phyloP scores from a whole-genome alignment of 805 yeast species.

The Maudiozyma pseudohumilis region DNA sequence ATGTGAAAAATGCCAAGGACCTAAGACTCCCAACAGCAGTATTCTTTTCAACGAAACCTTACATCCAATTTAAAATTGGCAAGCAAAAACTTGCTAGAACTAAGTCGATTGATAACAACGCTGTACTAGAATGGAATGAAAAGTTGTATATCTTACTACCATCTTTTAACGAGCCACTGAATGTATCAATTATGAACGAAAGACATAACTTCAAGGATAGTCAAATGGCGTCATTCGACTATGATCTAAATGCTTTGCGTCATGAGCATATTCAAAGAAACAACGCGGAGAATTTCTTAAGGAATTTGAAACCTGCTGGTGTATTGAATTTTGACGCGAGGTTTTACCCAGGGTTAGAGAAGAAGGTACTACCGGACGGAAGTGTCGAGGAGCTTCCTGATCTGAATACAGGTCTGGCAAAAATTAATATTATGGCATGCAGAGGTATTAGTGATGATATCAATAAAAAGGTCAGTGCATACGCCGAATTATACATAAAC shows the following conservation, averaged over 20 bases:
- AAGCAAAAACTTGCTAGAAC: slow-evolving; percentile 54
- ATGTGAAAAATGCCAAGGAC: slow-evolving; percentile 51
- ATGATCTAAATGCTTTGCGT: slow-evolving; percentile 56
- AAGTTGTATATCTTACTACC: slow-evolving; percentile 55
- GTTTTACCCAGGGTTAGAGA: slow-evolving; percentile 59
- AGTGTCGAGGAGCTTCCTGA: slow-evolving; percentile 79
- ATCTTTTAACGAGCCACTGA: slow-evolving; percentile 71
- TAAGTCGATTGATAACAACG: slow-evolving; percentile 50
- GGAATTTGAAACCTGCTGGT: slow-evolving; percentile 80
- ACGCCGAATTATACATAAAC: slow-evolving; percentile 59
- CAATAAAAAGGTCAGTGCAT: slow-evolving; percentile 48
- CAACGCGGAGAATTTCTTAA: slow-evolving; percentile 45
- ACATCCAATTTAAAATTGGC: slow-evolving; percentile 56
- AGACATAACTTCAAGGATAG: slow-evolving; percentile 66
- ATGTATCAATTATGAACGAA: slow-evolving; percentile 59
- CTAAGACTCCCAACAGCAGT: slow-evolving; percentile 48
- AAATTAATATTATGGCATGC: slow-evolving; percentile 37
- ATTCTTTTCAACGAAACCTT: slow-evolving; percentile 76
- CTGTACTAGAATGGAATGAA: slow-evolving; percentile 77
- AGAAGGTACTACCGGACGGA: slow-evolving; percentile 61
- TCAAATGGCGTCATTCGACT: slow-evolving; percentile 60
- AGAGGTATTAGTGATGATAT: slow-evolving; percentile 20
- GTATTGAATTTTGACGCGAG: slow-evolving; percentile 55
- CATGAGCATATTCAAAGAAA: slow-evolving; percentile 40
- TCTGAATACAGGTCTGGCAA: slow-evolving; percentile 82